phyloP scores from a whole-genome alignment of 108 stramenopile species.

The Cyclotella sp. region DNA sequence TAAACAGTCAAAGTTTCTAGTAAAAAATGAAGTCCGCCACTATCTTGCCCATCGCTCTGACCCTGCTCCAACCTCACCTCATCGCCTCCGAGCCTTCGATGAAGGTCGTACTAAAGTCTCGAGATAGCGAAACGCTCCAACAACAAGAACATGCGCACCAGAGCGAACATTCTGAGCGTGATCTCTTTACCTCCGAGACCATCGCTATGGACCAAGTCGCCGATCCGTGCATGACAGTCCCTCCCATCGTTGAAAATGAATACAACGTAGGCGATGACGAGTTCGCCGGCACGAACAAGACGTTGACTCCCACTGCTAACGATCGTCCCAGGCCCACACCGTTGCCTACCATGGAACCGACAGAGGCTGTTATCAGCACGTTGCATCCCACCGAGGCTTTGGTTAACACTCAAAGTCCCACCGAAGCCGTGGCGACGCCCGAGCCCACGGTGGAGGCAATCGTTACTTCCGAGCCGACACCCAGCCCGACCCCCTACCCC shows the following conservation, averaged over 20 bases:
- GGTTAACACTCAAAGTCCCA: not conserved
- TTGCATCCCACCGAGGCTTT: not conserved
- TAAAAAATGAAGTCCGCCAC: no score
- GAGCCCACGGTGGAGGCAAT: not conserved
- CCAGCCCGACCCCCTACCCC: not conserved
- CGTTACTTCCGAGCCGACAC: not conserved
- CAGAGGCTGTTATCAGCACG: no score
- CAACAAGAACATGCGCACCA: not conserved
- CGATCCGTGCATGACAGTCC: not conserved
- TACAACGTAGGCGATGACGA: not conserved
- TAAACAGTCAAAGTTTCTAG: no score
- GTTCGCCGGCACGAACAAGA: not conserved
- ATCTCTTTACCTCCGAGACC: conserved; percentile 9
- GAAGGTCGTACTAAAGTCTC: no score
- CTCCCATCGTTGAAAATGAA: not conserved
- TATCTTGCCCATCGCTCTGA: no score
- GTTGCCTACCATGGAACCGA: no score
- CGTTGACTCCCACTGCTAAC: not conserved
- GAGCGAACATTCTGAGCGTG: not conserved
- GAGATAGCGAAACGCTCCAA: not conserved
- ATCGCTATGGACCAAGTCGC: not conserved
- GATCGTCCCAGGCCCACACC: no score
- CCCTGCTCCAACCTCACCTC: no score
- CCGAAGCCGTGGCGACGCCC: not conserved
- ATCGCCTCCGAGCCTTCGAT: no score